Evolutionary conservation across 164 flowering plant genomes (phyloP).

Genomic region (Buxus sempervirens): DNA sequence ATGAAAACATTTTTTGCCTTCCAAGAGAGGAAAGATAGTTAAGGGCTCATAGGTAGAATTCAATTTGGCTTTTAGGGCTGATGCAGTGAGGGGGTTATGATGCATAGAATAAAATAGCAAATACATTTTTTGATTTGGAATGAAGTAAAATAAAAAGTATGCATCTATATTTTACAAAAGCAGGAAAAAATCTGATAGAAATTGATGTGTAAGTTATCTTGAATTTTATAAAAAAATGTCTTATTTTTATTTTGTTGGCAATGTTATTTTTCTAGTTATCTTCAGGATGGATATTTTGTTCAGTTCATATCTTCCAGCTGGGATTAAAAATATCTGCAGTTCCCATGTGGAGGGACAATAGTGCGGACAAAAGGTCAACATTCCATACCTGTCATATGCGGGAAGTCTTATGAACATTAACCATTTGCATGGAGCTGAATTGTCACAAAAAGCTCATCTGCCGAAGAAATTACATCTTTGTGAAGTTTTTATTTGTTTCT

Average conservation of each 20-base stretch:
- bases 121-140: neutral
- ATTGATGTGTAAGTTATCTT: no score
- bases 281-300: slow-evolving; percentile 11
- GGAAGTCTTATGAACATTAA: slow-evolving; percentile 1
- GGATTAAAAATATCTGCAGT: slow-evolving; percentile 12
- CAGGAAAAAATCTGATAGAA: neutral
- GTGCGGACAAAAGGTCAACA: slow-evolving; percentile 9
- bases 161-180: no score
- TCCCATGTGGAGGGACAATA: slow-evolving; percentile 8
- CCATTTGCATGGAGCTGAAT: neutral
- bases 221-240: neutral
- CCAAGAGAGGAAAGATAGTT: neutral
- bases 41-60: neutral
- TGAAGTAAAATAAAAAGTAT: neutral
- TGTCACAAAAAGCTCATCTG: neutral
- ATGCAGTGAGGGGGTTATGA: neutral
- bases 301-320: slow-evolving; percentile 14
- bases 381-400: slow-evolving; percentile 14
- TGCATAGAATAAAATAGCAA: neutral
- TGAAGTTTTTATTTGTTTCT: neutral
- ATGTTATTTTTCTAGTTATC: slow-evolving; percentile 9
- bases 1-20: neutral
- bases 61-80: neutral
- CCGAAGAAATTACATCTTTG: neutral
- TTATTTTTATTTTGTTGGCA: slow-evolving; percentile 7